Conservation (phyloP, 805 yeast species). For the Candida nitratophila region DNA sequence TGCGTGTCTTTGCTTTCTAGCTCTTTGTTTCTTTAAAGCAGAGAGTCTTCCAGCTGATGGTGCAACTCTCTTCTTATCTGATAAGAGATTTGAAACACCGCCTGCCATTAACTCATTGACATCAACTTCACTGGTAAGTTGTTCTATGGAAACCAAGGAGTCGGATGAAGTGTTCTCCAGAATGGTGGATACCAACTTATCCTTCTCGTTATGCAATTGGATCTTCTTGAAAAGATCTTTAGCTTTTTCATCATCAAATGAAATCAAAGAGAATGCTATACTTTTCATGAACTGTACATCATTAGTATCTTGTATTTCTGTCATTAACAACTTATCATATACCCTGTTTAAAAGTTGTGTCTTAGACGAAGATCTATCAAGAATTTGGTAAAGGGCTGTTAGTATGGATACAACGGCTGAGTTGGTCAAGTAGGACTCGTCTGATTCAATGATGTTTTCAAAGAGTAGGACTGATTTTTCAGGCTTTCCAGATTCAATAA, state of each 20-base stretch:
- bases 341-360: slow-evolving; percentile 25
- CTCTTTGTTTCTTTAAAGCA: slow-evolving; percentile 13
- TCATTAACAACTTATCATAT: slow-evolving; percentile 14
- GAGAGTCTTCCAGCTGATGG: neutral
- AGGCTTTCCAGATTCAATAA: slow-evolving; percentile 20
- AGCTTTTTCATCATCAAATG: slow-evolving; percentile 26
- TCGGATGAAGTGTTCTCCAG: slow-evolving; percentile 6
- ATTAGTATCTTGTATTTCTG: slow-evolving; percentile 7
- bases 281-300: slow-evolving; percentile 23
- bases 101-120: slow-evolving; percentile 20
- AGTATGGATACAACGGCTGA: slow-evolving; percentile 49
- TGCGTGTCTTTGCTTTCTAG: slow-evolving; percentile 20
- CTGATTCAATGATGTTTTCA: slow-evolving; percentile 22
- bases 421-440: slow-evolving; percentile 7
- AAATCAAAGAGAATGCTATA: slow-evolving; percentile 30
- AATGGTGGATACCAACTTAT: slow-evolving; percentile 15
- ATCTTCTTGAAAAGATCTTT: slow-evolving; percentile 20
- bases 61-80: slow-evolving; percentile 4
- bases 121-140: slow-evolving; percentile 24
- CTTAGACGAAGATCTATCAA: slow-evolving; percentile 31
- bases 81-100: slow-evolving; percentile 21
- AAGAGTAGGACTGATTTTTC: slow-evolving; percentile 29
- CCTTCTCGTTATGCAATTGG: slow-evolving; percentile 7
- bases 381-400: slow-evolving; percentile 40
- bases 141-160: slow-evolving; percentile 15